These are phyloP conservation scores for Fomitopsis palustris DNA, from an alignment of 1,284 basidiomycete species.

Conservation along the genomic window DNA sequence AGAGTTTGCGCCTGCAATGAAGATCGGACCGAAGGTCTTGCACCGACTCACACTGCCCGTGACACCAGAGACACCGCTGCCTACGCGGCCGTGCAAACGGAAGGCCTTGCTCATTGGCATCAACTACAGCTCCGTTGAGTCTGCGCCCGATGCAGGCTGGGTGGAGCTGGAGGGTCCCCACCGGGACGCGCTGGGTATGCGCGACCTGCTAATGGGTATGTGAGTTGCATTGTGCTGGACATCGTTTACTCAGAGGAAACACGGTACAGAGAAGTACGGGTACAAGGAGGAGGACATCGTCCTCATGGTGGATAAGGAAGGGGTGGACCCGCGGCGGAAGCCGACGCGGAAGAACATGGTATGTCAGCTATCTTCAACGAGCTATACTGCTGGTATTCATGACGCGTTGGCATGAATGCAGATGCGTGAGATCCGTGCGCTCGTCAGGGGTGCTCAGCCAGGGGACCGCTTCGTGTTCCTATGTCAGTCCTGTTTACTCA, in stretches of 20 bases:
- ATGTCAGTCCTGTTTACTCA: conserved; percentile 10
- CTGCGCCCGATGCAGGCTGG: background rate
- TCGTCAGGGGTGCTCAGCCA: conserved; percentile 13
- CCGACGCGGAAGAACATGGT: conserved; percentile 17
- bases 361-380: background rate
- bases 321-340: background rate
- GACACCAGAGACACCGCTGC: background rate
- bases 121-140: background rate
- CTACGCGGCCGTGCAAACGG: background rate
- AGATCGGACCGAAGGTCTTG: conserved; percentile 1
- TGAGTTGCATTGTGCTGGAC: background rate
- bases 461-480: conserved; percentile 17
- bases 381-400: background rate
- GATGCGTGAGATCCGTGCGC: conserved; percentile 10
- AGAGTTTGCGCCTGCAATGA: background rate
- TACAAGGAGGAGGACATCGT: conserved; percentile 11
- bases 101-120: conserved; percentile 7
- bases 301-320: conserved; percentile 11
- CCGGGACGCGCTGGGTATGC: conserved; percentile 1
- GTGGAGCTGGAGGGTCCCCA: conserved; percentile 3
- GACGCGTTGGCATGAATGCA: background rate
- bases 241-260: background rate
- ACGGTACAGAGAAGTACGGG: conserved; percentile 6
- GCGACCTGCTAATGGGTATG: conserved; percentile 1
- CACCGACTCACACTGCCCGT: background rate